A percentile compares a stretch with the other conserved stretches of the same genome.
These are phyloP conservation scores for Candida loeiensis DNA, from an alignment of 805 yeast species.

Conservation along the genomic window DNA sequence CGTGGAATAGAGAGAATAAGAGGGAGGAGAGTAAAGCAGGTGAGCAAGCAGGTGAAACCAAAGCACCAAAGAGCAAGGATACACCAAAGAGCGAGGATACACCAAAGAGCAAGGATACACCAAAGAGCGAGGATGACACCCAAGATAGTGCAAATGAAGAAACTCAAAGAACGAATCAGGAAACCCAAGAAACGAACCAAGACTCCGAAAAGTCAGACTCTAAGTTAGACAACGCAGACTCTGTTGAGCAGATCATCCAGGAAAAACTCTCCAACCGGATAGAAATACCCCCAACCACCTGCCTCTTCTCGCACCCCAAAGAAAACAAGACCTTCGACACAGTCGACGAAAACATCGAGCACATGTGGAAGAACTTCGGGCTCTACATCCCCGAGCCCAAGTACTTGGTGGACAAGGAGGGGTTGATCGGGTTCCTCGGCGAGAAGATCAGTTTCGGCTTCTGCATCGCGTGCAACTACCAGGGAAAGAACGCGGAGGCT, in stretches of 20 bases:
- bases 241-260: slow-evolving; percentile 38
- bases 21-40: slow-evolving; percentile 6
- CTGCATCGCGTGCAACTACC: slow-evolving; percentile 78
- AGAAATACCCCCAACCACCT: slow-evolving; percentile 46
- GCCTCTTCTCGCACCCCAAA: slow-evolving; percentile 48
- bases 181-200: slow-evolving; percentile 3
- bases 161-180: too few relatives aligned
- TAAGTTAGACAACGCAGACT: slow-evolving; percentile 21
- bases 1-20: slow-evolving; percentile 4
- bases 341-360: slow-evolving; percentile 49
- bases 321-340: slow-evolving; percentile 29
- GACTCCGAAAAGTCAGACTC: slow-evolving; percentile 7
- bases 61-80: neutral
- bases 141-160: too few relatives aligned
- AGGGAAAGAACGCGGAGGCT: slow-evolving; percentile 81
- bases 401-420: slow-evolving; percentile 64
- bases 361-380: slow-evolving; percentile 80
- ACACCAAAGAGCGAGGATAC: too few relatives aligned
- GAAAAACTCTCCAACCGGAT: slow-evolving; percentile 45
- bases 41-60: slow-evolving; percentile 1
- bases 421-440: slow-evolving; percentile 70
- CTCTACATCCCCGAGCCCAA: slow-evolving; percentile 81
- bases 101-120: neutral
- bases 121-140: too few relatives aligned
- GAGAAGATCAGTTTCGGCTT: slow-evolving; percentile 81